Conservation (phyloP, 257 asterid genomes). For the Forsythia viridissima region DNA sequence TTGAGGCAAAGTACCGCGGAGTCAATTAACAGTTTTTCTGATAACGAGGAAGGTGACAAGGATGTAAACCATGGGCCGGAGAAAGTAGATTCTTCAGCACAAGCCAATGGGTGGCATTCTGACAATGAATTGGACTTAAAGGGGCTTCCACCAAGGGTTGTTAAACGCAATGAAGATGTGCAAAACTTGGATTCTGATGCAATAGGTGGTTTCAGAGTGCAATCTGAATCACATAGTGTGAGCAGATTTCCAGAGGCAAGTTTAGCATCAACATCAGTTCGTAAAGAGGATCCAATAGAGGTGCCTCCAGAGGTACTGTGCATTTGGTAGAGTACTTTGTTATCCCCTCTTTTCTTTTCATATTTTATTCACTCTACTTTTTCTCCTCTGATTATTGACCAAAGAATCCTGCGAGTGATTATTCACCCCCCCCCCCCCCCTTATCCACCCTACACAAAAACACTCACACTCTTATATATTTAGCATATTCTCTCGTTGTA, state of each 20-base stretch:
- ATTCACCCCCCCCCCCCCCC: background rate
- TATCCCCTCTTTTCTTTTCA: constrained; percentile 17
- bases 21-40: constrained; percentile 75
- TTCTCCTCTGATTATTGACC: background rate
- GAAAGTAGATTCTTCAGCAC: constrained; percentile 47
- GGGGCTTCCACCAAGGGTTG: constrained; percentile 53
- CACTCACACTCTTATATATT: no score
- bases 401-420: background rate
- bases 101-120: constrained; percentile 59
- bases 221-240: constrained; percentile 23
- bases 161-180: constrained; percentile 48
- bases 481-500: no score
- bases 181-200: constrained; percentile 36
- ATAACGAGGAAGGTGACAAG: constrained; percentile 75
- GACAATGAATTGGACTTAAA: constrained; percentile 65
- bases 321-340: constrained; percentile 13
- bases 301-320: constrained; percentile 85
- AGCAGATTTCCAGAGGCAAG: constrained; percentile 35
- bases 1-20: constrained; percentile 57
- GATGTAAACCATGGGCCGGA: constrained; percentile 54
- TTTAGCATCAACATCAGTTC: constrained; percentile 34
- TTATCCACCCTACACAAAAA: background rate
- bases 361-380: background rate
- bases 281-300: constrained; percentile 56
- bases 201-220: constrained; percentile 23